phyloP scores from a whole-genome alignment of 2,329 filamentous ascomycete genomes.

The Nannizzia gypsea region DNA sequence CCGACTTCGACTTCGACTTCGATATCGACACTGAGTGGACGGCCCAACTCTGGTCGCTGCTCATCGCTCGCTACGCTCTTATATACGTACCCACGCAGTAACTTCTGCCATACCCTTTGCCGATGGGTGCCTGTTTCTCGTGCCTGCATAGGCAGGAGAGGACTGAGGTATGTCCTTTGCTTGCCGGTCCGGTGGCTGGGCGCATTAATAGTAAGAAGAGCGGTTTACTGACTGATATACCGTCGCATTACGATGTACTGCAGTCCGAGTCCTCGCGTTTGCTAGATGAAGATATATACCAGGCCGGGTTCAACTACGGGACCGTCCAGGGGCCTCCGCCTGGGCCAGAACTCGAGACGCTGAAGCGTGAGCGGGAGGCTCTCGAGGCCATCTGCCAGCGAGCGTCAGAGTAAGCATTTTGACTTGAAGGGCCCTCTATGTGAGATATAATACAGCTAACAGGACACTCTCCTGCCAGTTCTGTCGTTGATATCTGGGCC shows the following conservation, averaged over 20 bases:
- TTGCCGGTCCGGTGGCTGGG: not conserved
- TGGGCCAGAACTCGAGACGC: conserved; percentile 32
- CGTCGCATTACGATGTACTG: not conserved
- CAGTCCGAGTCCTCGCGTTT: conserved; percentile 34
- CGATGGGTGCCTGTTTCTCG: conserved; percentile 36
- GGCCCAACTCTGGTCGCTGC: not conserved
- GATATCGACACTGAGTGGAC: not conserved
- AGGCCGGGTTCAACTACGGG: conserved; percentile 34
- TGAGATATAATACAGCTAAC: not conserved
- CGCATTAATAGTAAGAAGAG: conserved; percentile 9
- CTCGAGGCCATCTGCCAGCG: conserved; percentile 37
- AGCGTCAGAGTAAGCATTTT: conserved; percentile 30
- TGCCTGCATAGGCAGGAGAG: conserved; percentile 33
- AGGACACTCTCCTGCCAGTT: conserved; percentile 18
- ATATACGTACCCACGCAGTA: not conserved
- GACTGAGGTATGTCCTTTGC: conserved; percentile 24
- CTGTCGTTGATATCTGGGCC: conserved; percentile 36
- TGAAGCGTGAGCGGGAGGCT: conserved; percentile 35
- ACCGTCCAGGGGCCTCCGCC: conserved; percentile 28
- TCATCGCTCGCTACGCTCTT: not conserved
- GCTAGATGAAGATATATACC: conserved; percentile 36
- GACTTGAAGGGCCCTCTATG: not conserved
- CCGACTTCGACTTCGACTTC: not conserved
- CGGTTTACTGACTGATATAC: not conserved
- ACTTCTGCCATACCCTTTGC: conserved; percentile 9